Percentiles rank a stretch among this genome's conserved stretches.
Conservation (phyloP, 305 asterid species). For the Solanum chacoense region DNA sequence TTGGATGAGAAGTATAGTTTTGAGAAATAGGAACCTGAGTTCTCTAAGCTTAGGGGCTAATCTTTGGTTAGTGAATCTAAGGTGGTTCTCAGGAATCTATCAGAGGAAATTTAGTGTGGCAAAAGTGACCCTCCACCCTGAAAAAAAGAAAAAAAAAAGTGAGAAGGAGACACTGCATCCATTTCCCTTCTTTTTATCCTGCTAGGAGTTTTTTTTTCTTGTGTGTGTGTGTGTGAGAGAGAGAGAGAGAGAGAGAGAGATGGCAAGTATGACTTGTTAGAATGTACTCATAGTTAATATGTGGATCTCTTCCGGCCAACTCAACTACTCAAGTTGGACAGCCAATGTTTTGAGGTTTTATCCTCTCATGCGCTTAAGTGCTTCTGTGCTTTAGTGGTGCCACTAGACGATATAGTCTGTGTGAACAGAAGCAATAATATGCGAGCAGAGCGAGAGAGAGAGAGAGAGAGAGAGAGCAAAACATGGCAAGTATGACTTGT, state of each 20-base stretch:
- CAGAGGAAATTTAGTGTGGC: neutral
- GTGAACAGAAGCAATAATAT: neutral
- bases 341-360: neutral
- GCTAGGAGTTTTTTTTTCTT: neutral
- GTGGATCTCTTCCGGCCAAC: neutral
- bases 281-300: neutral
- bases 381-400: neutral
- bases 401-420: neutral
- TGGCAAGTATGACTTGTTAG: neutral
- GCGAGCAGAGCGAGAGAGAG: neutral
- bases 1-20: neutral
- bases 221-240: neutral
- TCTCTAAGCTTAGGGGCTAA: neutral
- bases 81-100: neutral
- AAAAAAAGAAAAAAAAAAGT: neutral
- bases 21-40: neutral
- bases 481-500: neutral
- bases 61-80: neutral
- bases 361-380: neutral
- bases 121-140: neutral
- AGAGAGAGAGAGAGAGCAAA: too few species aligned
- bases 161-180: neutral
- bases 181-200: neutral
- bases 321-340: neutral
- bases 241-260: too few species aligned